Base-by-base conservation (phyloP, 305 asterid species). In the Fraxinus baroniana region DNA sequence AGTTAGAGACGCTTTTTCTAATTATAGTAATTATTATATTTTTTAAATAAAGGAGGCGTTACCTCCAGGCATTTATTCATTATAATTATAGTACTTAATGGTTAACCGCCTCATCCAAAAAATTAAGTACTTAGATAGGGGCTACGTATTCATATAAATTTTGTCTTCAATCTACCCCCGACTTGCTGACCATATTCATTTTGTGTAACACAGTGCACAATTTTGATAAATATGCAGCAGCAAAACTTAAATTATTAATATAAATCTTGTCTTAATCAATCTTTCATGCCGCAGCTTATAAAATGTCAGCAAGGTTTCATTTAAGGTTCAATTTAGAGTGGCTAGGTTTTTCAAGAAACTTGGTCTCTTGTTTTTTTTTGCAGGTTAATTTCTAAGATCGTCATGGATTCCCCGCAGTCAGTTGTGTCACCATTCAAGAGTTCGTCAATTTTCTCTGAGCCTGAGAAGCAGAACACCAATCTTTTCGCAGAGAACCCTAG, bases 401-500 rank as follows among this genome's bases (percentile, higher is more conserved):
- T 13, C 66, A 88, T 88, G 91, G 90, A 87, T 85, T 88, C 91
- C 17, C 90, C 85, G 74, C 91, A 87, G 57, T 88, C 91, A 26
- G 85, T 86, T 57, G 88, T 88, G 8, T 88, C 91, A 52, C 91
- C 91, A 73, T 83, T 83, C 81, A 82, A 89, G 85, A 74, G 81
- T 75, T 71, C 88, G 76, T 72, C 87, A 0, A 76, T 66, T 46
- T 87, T 85, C 20, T 60, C 62, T 13, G 91, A 89, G 22, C 80
- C 84, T 1, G 92, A 89, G 89, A 88, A 85, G 80, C 90, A 83
- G 62, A 86, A 55, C 57, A 81, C 79, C 64, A 85, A 86, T 22
- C 84, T 83, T 60, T 83, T 86, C 41, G 81, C 46, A 13, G 81
- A 88, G 62, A 81, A 85, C 76, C 68, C 72, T 10, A 83, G 75